phyloP scores from a whole-genome alignment of 768 basidiomycete species.

The Cystoderma amianthinum region DNA sequence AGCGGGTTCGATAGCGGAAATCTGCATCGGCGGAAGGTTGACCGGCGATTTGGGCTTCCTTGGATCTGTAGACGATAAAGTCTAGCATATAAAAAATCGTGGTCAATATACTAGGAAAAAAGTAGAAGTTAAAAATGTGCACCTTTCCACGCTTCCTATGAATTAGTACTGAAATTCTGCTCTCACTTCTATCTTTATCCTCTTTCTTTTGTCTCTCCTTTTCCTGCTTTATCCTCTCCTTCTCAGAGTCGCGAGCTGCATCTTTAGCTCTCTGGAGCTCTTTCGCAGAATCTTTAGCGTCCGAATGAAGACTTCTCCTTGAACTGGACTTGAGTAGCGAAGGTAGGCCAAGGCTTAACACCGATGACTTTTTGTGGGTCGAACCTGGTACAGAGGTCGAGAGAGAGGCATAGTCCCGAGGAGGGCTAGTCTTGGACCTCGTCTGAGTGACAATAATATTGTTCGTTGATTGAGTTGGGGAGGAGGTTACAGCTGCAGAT shows the following conservation, averaged over 20 bases:
- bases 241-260: conserved; percentile 39
- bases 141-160: conserved; percentile 92
- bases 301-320: conserved; percentile 70
- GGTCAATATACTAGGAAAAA: too few species aligned
- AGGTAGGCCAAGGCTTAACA: conserved; percentile 73
- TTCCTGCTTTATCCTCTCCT: conserved; percentile 36
- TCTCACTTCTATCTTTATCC: conserved; percentile 86
- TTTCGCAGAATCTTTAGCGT: conserved; percentile 48
- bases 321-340: conserved; percentile 85
- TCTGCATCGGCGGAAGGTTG: conserved; percentile 85
- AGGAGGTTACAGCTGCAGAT: conserved; percentile 42
- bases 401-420: conserved; percentile 43
- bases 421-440: conserved; percentile 40
- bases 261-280: conserved; percentile 34
- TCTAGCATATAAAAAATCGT: too few species aligned
- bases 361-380: conserved; percentile 73
- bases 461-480: conserved; percentile 38
- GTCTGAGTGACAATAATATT: conserved; percentile 18
- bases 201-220: conserved; percentile 61
- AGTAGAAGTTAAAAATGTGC: conserved; percentile 16
- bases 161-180: conserved; percentile 82
- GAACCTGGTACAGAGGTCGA: conserved; percentile 53
- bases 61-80: conserved; percentile 75
- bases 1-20: conserved; percentile 71
- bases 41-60: conserved; percentile 67